phyloP scores from a whole-genome alignment of 2,329 filamentous ascomycete species.

The Fusarium fujikuroi region DNA sequence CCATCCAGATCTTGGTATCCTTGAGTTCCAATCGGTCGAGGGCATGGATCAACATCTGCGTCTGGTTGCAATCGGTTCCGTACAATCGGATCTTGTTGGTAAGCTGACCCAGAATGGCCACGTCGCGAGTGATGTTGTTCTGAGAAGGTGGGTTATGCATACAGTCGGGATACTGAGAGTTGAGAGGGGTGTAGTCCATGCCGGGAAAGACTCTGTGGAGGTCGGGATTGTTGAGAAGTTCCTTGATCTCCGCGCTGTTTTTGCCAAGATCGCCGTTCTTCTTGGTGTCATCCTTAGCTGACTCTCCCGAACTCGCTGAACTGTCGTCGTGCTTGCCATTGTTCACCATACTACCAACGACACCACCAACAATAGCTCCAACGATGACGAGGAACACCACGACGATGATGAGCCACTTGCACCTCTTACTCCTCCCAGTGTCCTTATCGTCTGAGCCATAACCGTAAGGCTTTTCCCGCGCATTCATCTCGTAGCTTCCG shows the following conservation, averaged over 20 bases:
- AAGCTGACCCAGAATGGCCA: constrained; percentile 89
- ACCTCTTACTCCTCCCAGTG: constrained; percentile 69
- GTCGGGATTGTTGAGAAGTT: constrained; percentile 80
- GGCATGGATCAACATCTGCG: constrained; percentile 88
- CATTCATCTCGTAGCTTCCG: constrained; percentile 48
- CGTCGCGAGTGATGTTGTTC: constrained; percentile 92
- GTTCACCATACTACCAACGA: constrained; percentile 76
- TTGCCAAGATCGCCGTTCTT: constrained; percentile 77
- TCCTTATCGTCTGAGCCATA: constrained; percentile 71
- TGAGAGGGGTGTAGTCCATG: constrained; percentile 93
- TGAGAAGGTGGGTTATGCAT: constrained; percentile 81
- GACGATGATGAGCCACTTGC: constrained; percentile 75
- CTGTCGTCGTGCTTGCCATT: constrained; percentile 45
- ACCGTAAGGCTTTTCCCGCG: constrained; percentile 71
- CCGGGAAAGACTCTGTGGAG: constrained; percentile 95
- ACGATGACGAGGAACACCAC: constrained; percentile 73
- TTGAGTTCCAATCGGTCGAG: constrained; percentile 79
- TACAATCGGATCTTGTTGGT: constrained; percentile 91
- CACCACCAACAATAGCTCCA: constrained; percentile 77
- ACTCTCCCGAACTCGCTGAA: constrained; percentile 50
- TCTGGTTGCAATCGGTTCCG: constrained; percentile 97
- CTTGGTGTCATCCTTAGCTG: constrained; percentile 68
- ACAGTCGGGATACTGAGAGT: constrained; percentile 90
- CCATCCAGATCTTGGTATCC: constrained; percentile 88
- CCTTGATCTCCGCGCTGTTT: constrained; percentile 82